Evolutionary conservation across 140 eudicot genomes (phyloP).

Genomic region (Senecio squalidus): DNA sequence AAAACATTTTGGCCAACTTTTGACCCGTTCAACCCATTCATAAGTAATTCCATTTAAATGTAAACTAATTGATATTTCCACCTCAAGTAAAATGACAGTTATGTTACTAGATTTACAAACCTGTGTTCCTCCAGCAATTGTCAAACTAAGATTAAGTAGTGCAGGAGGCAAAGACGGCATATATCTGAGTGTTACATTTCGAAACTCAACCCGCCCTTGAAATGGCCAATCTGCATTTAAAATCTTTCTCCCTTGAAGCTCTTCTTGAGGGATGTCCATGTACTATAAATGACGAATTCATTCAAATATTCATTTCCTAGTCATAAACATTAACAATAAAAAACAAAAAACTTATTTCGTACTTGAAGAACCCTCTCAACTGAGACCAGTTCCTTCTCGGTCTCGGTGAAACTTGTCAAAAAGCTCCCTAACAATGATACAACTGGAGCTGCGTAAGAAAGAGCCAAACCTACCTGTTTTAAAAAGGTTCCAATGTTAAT

Average conservation of each 20-base stretch:
- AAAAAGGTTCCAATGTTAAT: conserved; percentile 9
- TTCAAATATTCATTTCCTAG: conserved; percentile 8
- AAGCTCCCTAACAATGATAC: conserved; percentile 88
- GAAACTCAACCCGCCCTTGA: conserved; percentile 62
- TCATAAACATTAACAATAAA: neutral
- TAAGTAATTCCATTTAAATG: too few species aligned
- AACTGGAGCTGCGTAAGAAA: conserved; percentile 88
- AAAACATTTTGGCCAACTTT: too few species aligned
- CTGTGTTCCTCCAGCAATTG: conserved; percentile 67
- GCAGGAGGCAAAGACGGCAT: conserved; percentile 93
- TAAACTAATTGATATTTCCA: too few species aligned
- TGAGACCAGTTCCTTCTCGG: conserved; percentile 93
- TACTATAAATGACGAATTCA: conserved; percentile 41
- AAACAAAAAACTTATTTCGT: conserved; percentile 5
- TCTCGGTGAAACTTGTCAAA: conserved; percentile 85
- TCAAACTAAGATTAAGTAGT: conserved; percentile 48
- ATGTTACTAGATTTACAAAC: conserved; percentile 26
- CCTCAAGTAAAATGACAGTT: neutral
- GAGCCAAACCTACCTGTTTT: conserved; percentile 95
- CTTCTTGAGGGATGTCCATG: conserved; percentile 87
- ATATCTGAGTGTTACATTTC: conserved; percentile 72
- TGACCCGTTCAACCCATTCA: too few species aligned
- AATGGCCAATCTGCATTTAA: conserved; percentile 60
- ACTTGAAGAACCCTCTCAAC: conserved; percentile 94
- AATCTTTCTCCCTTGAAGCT: conserved; percentile 30